Evolutionary conservation across 2,329 filamentous ascomycete genomes (phyloP).

Genomic region (Coniochaeta pulveracea): DNA sequence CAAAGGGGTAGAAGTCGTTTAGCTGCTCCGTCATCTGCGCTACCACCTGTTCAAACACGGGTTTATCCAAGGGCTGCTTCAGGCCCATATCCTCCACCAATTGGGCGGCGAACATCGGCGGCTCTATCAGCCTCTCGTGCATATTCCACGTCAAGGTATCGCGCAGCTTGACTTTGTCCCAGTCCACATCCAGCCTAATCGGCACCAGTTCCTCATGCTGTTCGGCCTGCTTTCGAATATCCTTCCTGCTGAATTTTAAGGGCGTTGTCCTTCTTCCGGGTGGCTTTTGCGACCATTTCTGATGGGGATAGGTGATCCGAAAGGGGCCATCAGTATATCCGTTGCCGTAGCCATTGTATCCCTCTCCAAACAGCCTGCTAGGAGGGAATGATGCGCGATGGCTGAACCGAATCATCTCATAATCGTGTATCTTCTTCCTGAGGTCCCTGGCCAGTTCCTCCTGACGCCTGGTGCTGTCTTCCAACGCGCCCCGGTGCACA

Average conservation of each 20-base stretch:
- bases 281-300: constrained; percentile 47
- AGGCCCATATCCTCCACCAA: constrained; percentile 84
- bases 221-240: constrained; percentile 76
- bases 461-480: constrained; percentile 25
- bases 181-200: constrained; percentile 83
- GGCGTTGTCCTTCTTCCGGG: constrained; percentile 67
- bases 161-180: constrained; percentile 88
- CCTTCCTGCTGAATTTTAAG: constrained; percentile 65
- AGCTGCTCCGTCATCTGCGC: constrained; percentile 79
- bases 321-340: constrained; percentile 65
- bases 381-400: constrained; percentile 45
- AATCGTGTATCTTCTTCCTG: constrained; percentile 50
- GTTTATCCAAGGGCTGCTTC: constrained; percentile 57
- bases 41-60: constrained; percentile 48
- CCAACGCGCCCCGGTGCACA: constrained; percentile 40
- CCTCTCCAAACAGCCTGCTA: constrained; percentile 52
- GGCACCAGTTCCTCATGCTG: constrained; percentile 87
- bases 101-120: constrained; percentile 77
- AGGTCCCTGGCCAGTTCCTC: constrained; percentile 45
- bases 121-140: constrained; percentile 72
- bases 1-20: constrained; percentile 84
- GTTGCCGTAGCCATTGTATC: constrained; percentile 86
- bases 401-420: constrained; percentile 49
- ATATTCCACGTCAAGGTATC: constrained; percentile 99
- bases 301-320: constrained; percentile 66